These are phyloP conservation scores for Lactarius indigo DNA, from an alignment of 768 basidiomycete genomes.

Conservation along the genomic window DNA sequence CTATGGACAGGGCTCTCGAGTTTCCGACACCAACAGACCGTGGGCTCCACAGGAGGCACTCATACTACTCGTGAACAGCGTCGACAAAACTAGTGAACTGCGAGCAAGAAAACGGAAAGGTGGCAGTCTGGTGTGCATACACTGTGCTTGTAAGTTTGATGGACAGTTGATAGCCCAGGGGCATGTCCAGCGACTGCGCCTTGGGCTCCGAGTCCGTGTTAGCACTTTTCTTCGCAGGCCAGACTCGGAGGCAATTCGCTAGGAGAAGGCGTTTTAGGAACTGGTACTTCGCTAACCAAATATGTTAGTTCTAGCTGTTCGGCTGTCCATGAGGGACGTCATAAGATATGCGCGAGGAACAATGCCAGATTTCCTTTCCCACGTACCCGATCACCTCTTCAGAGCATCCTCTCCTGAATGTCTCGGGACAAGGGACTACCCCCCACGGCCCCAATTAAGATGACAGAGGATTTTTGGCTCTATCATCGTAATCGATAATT, in stretches of 20 bases:
- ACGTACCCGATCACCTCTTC: neutral
- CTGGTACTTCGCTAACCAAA: neutral
- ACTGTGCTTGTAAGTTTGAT: neutral
- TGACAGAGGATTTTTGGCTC: neutral
- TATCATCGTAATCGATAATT: neutral
- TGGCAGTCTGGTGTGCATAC: neutral
- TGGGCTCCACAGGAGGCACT: neutral
- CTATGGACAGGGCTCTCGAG: neutral
- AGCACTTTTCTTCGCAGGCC: too few species aligned
- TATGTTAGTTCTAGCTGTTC: neutral
- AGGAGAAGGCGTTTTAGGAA: neutral
- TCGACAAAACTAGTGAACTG: neutral
- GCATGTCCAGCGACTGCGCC: neutral
- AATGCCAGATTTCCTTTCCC: neutral
- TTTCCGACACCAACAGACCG: neutral
- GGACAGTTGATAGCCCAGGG: too few species aligned
- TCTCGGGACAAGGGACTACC: neutral
- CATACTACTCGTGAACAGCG: neutral
- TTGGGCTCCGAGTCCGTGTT: neutral
- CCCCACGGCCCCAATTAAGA: neutral
- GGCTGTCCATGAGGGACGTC: neutral
- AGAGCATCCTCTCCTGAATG: neutral
- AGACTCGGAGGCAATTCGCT: too few species aligned
- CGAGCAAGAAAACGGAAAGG: neutral
- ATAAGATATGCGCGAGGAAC: neutral